These are phyloP conservation scores for Lachnellula arida DNA, from an alignment of 2,329 filamentous ascomycete genomes.

Conservation along the genomic window DNA sequence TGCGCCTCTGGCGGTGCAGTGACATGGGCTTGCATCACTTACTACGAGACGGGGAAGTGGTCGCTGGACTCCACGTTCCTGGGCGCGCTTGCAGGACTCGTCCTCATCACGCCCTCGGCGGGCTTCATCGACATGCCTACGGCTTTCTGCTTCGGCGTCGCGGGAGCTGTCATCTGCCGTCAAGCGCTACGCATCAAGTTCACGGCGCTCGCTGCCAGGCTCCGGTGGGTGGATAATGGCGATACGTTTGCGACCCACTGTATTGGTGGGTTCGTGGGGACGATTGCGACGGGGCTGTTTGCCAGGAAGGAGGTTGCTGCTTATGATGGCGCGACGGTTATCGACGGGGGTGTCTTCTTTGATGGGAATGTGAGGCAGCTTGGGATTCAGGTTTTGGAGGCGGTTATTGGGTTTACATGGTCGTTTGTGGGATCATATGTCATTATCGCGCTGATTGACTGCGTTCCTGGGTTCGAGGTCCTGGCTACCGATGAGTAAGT, in stretches of 20 bases:
- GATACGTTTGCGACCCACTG: slow-evolving; percentile 53
- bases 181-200: slow-evolving; percentile 51
- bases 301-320: slow-evolving; percentile 46
- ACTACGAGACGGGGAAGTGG: slow-evolving; percentile 89
- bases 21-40: slow-evolving; percentile 38
- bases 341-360: slow-evolving; percentile 47
- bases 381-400: slow-evolving; percentile 47
- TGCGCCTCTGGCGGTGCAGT: slow-evolving; percentile 55
- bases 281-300: slow-evolving; percentile 47
- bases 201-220: slow-evolving; percentile 41
- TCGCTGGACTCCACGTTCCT: slow-evolving; percentile 90
- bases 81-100: slow-evolving; percentile 80
- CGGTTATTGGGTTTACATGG: slow-evolving; percentile 47
- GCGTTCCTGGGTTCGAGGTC: slow-evolving; percentile 47
- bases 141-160: slow-evolving; percentile 53
- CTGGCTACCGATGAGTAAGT: slow-evolving; percentile 48
- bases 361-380: slow-evolving; percentile 47
- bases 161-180: slow-evolving; percentile 51
- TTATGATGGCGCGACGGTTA: slow-evolving; percentile 43
- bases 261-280: slow-evolving; percentile 46
- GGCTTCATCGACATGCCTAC: slow-evolving; percentile 71
- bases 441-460: slow-evolving; percentile 47
- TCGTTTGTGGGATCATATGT: slow-evolving; percentile 44
- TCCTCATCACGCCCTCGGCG: slow-evolving; percentile 83
- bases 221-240: slow-evolving; percentile 50